Percentiles rank a stretch among this genome's conserved stretches.
Evolutionary conservation across 2,329 filamentous ascomycete species (phyloP).

Genomic region (Chaetomiaceae sp.): DNA sequence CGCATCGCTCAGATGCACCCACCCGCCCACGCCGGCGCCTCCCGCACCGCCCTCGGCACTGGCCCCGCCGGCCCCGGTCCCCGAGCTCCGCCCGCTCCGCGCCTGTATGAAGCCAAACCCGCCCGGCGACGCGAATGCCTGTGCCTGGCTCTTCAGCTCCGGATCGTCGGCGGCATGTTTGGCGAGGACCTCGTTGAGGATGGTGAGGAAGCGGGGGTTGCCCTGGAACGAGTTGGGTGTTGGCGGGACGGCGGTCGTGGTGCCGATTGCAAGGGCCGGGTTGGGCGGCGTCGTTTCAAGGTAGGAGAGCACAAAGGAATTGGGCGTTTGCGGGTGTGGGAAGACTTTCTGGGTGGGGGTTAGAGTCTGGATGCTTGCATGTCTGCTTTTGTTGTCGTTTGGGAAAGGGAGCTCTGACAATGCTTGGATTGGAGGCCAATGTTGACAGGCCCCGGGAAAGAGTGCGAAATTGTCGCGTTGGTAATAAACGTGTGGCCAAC

Average conservation of each 20-base stretch:
- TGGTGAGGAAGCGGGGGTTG: slow-evolving; percentile 54
- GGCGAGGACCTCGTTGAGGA: slow-evolving; percentile 53
- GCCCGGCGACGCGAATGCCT: slow-evolving; percentile 55
- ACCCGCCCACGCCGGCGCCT: slow-evolving; percentile 55
- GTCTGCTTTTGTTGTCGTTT: too few relatives aligned
- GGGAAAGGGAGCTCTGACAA: slow-evolving; percentile 47
- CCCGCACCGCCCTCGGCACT: slow-evolving; percentile 57
- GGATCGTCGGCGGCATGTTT: slow-evolving; percentile 54
- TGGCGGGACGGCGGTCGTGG: slow-evolving; percentile 53
- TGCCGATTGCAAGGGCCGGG: slow-evolving; percentile 52
- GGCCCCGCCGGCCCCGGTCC: slow-evolving; percentile 49
- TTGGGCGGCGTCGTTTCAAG: slow-evolving; percentile 55
- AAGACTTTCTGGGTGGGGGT: slow-evolving; percentile 50
- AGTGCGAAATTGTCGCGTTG: slow-evolving; percentile 22
- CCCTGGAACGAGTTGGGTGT: slow-evolving; percentile 55
- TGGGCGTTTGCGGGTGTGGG: slow-evolving; percentile 41
- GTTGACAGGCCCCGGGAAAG: slow-evolving; percentile 40
- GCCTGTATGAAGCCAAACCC: slow-evolving; percentile 47
- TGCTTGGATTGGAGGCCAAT: slow-evolving; percentile 47
- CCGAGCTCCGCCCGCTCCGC: slow-evolving; percentile 30
- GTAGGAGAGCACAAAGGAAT: slow-evolving; percentile 52
- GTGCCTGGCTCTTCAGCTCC: slow-evolving; percentile 50
- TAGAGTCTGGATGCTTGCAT: too few relatives aligned
- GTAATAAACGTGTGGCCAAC: slow-evolving; percentile 30
- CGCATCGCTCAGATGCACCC: slow-evolving; percentile 60